These are phyloP conservation scores for Microstroma glucosiphilum DNA, from an alignment of 1,284 basidiomycete species.

Conservation along the genomic window DNA sequence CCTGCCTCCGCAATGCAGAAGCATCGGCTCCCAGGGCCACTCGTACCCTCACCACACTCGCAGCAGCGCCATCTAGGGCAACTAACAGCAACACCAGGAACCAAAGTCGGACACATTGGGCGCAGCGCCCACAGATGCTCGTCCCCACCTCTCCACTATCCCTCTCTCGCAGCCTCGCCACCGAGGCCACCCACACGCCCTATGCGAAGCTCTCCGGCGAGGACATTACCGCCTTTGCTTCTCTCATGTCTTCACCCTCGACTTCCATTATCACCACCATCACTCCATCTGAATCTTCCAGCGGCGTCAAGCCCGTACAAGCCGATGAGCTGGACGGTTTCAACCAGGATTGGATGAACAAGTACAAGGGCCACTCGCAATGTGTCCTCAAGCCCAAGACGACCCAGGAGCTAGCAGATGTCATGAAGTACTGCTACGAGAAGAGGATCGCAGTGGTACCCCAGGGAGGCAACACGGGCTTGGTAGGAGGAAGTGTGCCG, in stretches of 20 bases:
- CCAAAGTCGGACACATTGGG: background rate
- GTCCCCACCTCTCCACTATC: background rate
- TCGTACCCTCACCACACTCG: no score
- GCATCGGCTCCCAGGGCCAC: no score
- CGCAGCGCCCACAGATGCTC: background rate
- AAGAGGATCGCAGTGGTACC: conserved; percentile 66
- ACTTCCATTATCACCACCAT: conserved; percentile 55
- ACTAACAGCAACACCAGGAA: no score
- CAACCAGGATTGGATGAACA: conserved; percentile 97
- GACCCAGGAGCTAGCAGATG: conserved; percentile 77
- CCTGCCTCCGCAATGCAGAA: no score
- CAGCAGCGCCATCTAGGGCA: no score
- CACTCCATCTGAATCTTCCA: conserved; percentile 33
- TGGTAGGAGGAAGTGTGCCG: conserved; percentile 92
- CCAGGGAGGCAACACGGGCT: conserved; percentile 95
- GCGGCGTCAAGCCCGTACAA: conserved; percentile 49
- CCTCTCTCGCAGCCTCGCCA: conserved; percentile 27
- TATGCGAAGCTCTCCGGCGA: conserved; percentile 54
- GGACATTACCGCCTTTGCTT: conserved; percentile 54
- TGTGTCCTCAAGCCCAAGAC: conserved; percentile 85
- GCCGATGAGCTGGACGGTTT: conserved; percentile 65
- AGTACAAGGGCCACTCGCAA: conserved; percentile 75
- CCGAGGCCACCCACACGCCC: conserved; percentile 58
- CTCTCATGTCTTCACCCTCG: conserved; percentile 52
- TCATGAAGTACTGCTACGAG: conserved; percentile 53